Conservation (phyloP, 2,329 filamentous ascomycete genomes). For the Dryadomyces sulphureus region DNA sequence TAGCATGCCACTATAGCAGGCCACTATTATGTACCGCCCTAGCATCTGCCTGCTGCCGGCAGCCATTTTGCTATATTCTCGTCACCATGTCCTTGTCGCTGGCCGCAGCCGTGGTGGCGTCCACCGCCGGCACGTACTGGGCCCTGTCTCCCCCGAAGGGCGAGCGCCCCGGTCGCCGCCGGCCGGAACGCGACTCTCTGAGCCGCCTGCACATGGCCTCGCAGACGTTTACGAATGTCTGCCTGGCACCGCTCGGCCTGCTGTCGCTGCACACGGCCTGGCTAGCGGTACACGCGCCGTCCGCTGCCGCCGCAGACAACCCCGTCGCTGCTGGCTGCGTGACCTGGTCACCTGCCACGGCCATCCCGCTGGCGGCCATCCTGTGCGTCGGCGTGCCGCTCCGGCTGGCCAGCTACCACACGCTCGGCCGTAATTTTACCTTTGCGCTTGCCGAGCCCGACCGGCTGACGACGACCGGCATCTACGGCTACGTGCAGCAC, state of each 20-base stretch:
- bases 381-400: neutral
- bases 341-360: constrained; percentile 3
- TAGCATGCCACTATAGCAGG: too few relatives aligned
- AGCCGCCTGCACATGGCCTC: neutral
- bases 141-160: too few relatives aligned
- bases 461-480: neutral
- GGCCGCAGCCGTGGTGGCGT: too few relatives aligned
- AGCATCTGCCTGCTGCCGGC: too few relatives aligned
- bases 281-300: neutral
- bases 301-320: neutral
- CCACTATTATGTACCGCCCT: too few relatives aligned
- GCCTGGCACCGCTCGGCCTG: neutral
- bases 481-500: constrained; percentile 3
- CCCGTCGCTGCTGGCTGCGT: neutral
- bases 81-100: too few relatives aligned
- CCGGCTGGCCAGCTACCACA: neutral
- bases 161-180: too few relatives aligned
- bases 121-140: too few relatives aligned
- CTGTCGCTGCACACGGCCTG: constrained; percentile 1
- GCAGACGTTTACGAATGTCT: neutral
- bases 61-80: too few relatives aligned
- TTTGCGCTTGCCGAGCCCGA: constrained; percentile 1
- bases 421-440: constrained; percentile 1
- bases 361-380: neutral
- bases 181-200: neutral